These are phyloP conservation scores for Triticum urartu DNA, from an alignment of 176 grass and related monocot genomes.

Conservation along the genomic window DNA sequence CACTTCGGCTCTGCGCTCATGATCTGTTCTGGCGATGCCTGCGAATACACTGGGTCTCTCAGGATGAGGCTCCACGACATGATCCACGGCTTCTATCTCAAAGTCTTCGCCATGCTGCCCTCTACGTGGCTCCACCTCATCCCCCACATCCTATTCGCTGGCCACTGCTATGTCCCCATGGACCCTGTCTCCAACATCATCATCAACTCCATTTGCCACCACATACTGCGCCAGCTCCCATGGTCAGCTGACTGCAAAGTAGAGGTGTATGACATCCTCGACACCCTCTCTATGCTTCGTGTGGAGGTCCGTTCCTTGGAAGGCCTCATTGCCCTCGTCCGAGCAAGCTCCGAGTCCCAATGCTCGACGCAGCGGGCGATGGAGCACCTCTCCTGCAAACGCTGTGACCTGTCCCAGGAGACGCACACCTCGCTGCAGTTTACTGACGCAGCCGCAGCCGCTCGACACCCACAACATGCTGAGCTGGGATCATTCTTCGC, in stretches of 20 bases:
- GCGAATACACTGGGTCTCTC: neutral
- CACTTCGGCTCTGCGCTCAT: neutral
- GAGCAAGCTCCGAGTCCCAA: neutral
- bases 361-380: neutral
- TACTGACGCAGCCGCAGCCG: neutral
- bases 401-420: neutral
- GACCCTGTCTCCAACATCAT: neutral
- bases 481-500: neutral
- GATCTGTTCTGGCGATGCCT: neutral
- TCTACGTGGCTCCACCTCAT: neutral
- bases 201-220: neutral
- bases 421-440: neutral
- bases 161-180: no score
- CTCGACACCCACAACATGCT: neutral
- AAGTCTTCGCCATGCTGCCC: neutral
- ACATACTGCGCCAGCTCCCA: no score
- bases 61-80: neutral
- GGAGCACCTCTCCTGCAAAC: neutral
- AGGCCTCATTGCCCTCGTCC: neutral
- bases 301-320: neutral
- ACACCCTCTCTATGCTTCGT: neutral
- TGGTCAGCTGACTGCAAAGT: neutral
- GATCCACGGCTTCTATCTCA: neutral
- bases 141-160: neutral
- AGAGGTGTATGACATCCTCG: neutral